Conservation (phyloP, 2,329 filamentous ascomycete genomes). For the Colletotrichum euphorbiae region DNA sequence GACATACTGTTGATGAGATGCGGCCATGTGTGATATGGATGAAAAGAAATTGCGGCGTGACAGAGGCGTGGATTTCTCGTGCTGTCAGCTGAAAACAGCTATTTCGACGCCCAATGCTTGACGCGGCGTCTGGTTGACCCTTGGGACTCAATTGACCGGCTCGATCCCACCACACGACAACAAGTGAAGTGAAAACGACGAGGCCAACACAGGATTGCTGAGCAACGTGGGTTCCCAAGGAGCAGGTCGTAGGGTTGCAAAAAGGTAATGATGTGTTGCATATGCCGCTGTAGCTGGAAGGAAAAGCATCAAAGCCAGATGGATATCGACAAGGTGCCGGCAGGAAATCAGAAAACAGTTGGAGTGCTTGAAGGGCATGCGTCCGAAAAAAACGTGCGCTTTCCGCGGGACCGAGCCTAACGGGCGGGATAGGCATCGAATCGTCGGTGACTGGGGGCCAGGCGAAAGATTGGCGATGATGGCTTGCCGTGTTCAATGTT, state of each 20-base stretch:
- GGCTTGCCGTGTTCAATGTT: constrained; percentile 1
- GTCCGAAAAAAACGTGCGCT: constrained; percentile 25
- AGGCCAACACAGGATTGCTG: neutral
- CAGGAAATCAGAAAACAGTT: neutral
- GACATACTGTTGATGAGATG: neutral
- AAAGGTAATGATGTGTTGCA: neutral
- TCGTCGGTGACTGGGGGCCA: constrained; percentile 16
- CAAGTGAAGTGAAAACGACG: neutral
- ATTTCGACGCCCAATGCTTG: neutral
- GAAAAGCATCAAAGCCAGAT: constrained; percentile 4
- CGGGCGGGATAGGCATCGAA: constrained; percentile 34
- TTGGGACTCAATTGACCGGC: constrained; percentile 16
- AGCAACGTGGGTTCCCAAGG: constrained; percentile 5
- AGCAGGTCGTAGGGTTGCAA: neutral
- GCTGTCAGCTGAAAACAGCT: constrained; percentile 9
- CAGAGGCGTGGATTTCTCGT: constrained; percentile 13
- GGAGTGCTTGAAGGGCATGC: neutral
- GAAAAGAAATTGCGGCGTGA: constrained; percentile 31
- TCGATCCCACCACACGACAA: constrained; percentile 25
- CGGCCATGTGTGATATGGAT: constrained; percentile 1
- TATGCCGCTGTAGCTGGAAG: constrained; percentile 14
- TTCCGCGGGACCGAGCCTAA: constrained; percentile 21
- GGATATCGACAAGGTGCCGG: neutral
- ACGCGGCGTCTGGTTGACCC: neutral
- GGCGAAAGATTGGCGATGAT: constrained; percentile 26